Base-by-base conservation (phyloP, 23 red algal genomes). In the Chondrus crispus region DNA sequence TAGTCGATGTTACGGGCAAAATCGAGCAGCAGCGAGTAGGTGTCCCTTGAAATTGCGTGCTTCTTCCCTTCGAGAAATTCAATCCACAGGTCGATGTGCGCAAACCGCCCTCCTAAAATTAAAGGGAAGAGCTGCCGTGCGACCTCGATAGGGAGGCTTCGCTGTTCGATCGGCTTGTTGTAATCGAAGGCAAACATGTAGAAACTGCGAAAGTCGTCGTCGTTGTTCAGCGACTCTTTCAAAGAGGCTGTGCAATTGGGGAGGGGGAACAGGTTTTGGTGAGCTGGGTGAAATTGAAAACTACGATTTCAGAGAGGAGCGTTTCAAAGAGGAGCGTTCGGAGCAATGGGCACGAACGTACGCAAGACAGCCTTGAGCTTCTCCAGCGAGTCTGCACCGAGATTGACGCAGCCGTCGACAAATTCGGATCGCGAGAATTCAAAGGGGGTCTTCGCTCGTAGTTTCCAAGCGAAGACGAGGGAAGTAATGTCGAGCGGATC, bases 131-230 rank as follows among this genome's bases (percentile, higher is more conserved):
- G 74, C 43, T 87, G 82, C 29, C 70, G 55, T 1, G 95, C 95
- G 3, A 84, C 89, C 26, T 90, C 85, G n/a, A 93, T 82, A 3
- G 90, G 85, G 55, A 98, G 41, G 22, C 81, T 92, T 22, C 85
- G 66, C 46, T 94, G 91, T 37, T 83, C 82, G 19, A 84, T 83
- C 20, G 87, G 83, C 91, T 91, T 88, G 66, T 84, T 91, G 42
- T 91, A 98, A 11, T 98, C 82, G 68, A 94, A 98, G 9, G 93
- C 91, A 53, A 90, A 98, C 62, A 91, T 87, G 76, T 98, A 98
- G 69, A 98, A 98, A 43, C 81, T 88, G 42, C 85, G 92, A 82
- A 94, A 94, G 40, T 90, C 83, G 36, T 87, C 54, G 2, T 84
- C 28, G n/a, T 87, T 58, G 32, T 57, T 51, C 29, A 88, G 42